Base-by-base conservation (phyloP, 306 rosid genomes). In the Corylus americana region DNA sequence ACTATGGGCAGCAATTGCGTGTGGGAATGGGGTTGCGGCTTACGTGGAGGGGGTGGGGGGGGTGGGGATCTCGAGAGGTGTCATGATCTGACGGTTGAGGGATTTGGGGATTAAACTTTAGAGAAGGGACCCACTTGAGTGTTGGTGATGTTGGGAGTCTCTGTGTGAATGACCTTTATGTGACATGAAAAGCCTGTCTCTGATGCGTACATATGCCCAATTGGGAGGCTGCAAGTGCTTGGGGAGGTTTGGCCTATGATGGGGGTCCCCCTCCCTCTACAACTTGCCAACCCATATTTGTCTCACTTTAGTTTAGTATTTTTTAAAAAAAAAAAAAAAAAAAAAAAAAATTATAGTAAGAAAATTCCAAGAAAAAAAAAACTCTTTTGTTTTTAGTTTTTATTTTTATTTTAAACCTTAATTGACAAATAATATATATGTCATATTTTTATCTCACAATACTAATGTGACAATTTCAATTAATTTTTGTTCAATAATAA, bases 61-160 rank as follows among this genome's bases (percentile, higher is more conserved):
- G 67, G 81, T 83, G 77, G 29, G 82, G 67, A 83, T 83, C 86
- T 83, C 71, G 81, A 74, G 82, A 73, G 39, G 22, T 59, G 79
- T 49, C 63, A 2, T 54, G 47, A 79, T 70, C 79, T 13, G 58
- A 82, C 72, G 90, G 90, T 44, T 29, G 48, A 18, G 54, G 39
- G 7, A 18, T 55, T 42, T 35, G 25, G 68, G 53, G 53, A 49
- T 49, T 49, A 49, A 12, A 2, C 16, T 11, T 49, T 49, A 11
- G 11, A 49, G 3, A 49, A 11, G 66, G 16, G 66, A 1, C 7
- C 66, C 35, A 25, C 35, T 4, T 22, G 35, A 4, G 35, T 10
- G 14, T 7, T 14, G 59, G n/a, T 50, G 5, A 12, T 50, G 27
- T 7, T 42, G 45, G 8, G 61, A 20, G 27, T 20, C 20, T 55